Conservation (phyloP, 1,284 basidiomycete genomes). For the Ganoderma boninense region DNA sequence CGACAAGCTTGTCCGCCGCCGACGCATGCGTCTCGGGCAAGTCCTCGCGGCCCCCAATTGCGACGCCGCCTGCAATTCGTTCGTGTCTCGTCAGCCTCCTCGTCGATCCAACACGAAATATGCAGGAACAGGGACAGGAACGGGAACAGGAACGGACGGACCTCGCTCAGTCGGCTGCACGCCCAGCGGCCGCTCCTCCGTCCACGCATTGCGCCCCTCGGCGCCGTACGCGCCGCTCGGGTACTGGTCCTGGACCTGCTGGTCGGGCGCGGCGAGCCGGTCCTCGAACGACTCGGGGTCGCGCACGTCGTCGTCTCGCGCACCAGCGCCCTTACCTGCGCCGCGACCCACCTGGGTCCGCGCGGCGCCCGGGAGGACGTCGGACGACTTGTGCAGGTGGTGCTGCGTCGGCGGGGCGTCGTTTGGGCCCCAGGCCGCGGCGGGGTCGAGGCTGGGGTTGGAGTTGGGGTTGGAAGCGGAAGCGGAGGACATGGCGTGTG, state of each 20-base stretch:
- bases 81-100: not conserved
- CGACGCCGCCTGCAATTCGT: constrained; percentile 49
- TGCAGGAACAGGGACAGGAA: too few species aligned
- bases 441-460: not conserved
- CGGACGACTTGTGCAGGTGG: constrained; percentile 40
- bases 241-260: not conserved
- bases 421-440: not conserved
- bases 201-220: constrained; percentile 42
- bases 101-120: too few species aligned
- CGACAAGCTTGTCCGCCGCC: constrained; percentile 58
- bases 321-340: not conserved
- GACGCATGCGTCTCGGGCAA: constrained; percentile 54
- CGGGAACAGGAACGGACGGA: constrained; percentile 26
- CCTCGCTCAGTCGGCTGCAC: constrained; percentile 50
- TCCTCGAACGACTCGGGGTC: constrained; percentile 2
- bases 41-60: constrained; percentile 51
- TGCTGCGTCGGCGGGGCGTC: constrained; percentile 42
- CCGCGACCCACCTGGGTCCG: not conserved
- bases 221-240: too few species aligned
- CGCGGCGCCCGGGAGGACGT: constrained; percentile 37
- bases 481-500: not conserved
- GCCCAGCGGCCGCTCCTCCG: constrained; percentile 49
- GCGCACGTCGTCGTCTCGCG: constrained; percentile 6
- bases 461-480: too few species aligned
- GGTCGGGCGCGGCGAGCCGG: too few species aligned